phyloP scores from a whole-genome alignment of 73 alveolate species.

The Tetrahymena thermophila region DNA sequence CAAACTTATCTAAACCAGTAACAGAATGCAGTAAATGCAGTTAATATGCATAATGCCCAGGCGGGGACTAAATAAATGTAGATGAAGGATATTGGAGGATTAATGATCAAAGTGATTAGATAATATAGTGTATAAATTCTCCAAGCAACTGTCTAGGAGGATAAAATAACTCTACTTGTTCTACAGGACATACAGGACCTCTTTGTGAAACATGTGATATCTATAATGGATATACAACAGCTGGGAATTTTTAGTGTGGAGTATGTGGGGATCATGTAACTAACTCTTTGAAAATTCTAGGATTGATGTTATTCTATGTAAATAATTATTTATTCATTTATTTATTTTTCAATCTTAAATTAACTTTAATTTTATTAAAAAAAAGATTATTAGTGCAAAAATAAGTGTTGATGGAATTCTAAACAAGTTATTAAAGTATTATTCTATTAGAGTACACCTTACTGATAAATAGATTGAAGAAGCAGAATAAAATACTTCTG shows the following conservation, averaged over 20 bases:
- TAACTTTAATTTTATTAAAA: neutral
- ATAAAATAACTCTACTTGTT: neutral
- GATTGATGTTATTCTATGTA: neutral
- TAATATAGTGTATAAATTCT: neutral
- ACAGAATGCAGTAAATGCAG: neutral
- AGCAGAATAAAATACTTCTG: neutral
- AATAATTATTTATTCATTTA: neutral
- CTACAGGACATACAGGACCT: neutral
- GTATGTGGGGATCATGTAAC: neutral
- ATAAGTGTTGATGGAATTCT: neutral
- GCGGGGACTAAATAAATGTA: neutral
- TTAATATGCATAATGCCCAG: neutral
- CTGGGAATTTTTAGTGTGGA: neutral
- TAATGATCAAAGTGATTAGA: neutral
- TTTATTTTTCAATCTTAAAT: neutral
- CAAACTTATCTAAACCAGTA: neutral
- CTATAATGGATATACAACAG: neutral
- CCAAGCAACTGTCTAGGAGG: neutral
- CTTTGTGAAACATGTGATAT: neutral
- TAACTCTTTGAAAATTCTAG: neutral
- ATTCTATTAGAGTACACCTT: neutral
- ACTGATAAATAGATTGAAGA: neutral
- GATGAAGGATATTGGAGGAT: neutral
- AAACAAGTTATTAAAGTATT: neutral
- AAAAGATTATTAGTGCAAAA: neutral